Conservation (phyloP, 129 eudicot genomes). For the Ambrosia trifida region DNA sequence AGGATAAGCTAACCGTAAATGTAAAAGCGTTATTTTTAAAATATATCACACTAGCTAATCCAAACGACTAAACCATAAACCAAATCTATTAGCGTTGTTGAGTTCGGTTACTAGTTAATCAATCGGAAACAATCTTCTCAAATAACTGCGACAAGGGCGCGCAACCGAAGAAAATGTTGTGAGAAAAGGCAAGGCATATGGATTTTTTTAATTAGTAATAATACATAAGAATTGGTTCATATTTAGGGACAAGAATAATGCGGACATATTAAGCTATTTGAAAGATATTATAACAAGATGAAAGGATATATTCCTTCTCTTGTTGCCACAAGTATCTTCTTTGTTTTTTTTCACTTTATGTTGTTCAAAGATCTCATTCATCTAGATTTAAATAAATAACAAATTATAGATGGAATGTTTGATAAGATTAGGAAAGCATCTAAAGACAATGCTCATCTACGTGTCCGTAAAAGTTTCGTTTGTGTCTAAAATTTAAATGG, state of each 20-base stretch:
- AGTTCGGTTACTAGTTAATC: too few species aligned
- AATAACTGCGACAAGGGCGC: not conserved
- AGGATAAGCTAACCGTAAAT: too few species aligned
- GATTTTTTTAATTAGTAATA: not conserved
- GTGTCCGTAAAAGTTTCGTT: conserved; percentile 25
- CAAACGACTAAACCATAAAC: too few species aligned
- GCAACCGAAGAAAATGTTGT: not conserved
- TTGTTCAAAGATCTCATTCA: conserved; percentile 11
- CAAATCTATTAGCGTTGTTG: too few species aligned
- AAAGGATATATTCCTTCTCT: conserved; percentile 27
- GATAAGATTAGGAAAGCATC: not conserved
- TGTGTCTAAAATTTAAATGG: not conserved
- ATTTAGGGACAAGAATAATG: conserved; percentile 33
- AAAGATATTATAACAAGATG: conserved; percentile 21
- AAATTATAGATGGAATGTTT: conserved; percentile 11
- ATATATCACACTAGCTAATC: too few species aligned
- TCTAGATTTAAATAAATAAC: not conserved
- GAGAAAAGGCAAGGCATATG: not conserved
- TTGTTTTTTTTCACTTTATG: conserved; percentile 12
- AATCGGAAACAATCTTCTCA: not conserved
- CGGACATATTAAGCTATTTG: conserved; percentile 28
- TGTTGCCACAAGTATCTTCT: conserved; percentile 15
- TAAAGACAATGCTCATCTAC: not conserved
- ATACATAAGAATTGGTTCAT: not conserved
- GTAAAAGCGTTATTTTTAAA: too few species aligned